Conservation (phyloP, 257 asterid genomes). For the Penstemon newberryi region DNA sequence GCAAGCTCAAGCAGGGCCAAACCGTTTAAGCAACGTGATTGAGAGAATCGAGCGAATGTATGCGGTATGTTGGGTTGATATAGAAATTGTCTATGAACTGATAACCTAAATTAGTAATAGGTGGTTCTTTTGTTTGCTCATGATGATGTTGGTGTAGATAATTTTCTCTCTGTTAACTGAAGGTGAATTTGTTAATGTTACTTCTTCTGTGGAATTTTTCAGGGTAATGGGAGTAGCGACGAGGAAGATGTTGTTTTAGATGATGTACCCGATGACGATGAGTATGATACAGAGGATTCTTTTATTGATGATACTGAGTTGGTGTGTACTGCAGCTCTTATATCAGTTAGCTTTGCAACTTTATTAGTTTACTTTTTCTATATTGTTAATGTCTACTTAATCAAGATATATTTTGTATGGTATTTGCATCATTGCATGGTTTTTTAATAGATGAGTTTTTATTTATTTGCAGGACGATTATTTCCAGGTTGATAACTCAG, state of each 20-base stretch:
- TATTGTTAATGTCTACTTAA: not conserved
- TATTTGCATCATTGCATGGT: constrained; percentile 15
- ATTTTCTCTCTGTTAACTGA: not conserved
- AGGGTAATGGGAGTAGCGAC: constrained; percentile 92
- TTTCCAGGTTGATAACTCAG: constrained; percentile 92
- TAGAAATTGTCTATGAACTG: not conserved
- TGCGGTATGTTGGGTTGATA: constrained; percentile 56
- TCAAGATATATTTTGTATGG: not conserved
- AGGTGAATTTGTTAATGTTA: not conserved
- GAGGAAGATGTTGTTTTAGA: constrained; percentile 85
- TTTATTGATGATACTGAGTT: constrained; percentile 94
- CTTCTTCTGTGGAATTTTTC: constrained; percentile 4
- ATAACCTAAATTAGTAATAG: too few relatives aligned
- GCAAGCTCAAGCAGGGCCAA: constrained; percentile 54
- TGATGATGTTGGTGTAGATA: not conserved
- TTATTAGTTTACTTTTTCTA: not conserved
- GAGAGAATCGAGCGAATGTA: constrained; percentile 96
- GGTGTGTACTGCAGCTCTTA: constrained; percentile 46
- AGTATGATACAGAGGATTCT: constrained; percentile 95
- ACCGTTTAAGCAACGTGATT: constrained; percentile 82
- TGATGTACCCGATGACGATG: constrained; percentile 92
- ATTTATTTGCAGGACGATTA: constrained; percentile 81
- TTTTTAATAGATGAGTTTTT: constrained; percentile 6
- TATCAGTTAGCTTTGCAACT: constrained; percentile 18
- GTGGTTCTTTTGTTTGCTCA: too few relatives aligned